Conservation (phyloP, 164 flowering plant species). For the Protea cynaroides region DNA sequence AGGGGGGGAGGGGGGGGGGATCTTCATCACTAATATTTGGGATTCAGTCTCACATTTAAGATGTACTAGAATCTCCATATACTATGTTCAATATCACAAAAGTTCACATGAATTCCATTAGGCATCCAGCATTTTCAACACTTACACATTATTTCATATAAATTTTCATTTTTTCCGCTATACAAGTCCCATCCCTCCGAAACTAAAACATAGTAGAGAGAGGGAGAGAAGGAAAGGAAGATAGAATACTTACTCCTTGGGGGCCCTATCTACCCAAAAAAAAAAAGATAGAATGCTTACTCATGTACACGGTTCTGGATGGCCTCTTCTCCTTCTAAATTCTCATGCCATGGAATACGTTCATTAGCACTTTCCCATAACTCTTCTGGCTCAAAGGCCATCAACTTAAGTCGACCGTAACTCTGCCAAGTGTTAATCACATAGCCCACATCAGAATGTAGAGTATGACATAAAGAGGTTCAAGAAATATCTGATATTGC, state of each 20-base stretch:
- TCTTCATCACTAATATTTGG: not conserved
- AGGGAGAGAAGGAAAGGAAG: too few species aligned
- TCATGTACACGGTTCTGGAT: conserved; percentile 95
- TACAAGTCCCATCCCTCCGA: too few species aligned
- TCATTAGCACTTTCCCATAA: conserved; percentile 83
- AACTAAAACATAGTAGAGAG: too few species aligned
- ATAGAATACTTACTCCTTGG: conserved; percentile 68
- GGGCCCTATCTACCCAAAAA: too few species aligned
- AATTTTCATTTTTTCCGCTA: too few species aligned
- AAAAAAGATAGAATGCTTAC: conserved; percentile 53
- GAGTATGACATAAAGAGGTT: not conserved
- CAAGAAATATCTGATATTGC: conserved; percentile 2
- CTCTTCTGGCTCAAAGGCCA: conserved; percentile 92
- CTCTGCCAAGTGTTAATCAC: conserved; percentile 29
- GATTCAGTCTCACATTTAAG: too few species aligned
- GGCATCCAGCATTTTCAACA: too few species aligned
- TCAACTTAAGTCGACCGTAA: conserved; percentile 52
- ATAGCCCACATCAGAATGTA: conserved; percentile 4
- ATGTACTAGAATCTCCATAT: too few species aligned
- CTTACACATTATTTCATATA: too few species aligned
- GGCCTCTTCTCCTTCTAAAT: conserved; percentile 91
- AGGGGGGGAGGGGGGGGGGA: not conserved
- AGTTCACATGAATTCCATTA: too few species aligned
- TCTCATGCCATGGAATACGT: conserved; percentile 94
- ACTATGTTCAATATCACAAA: too few species aligned